Evolutionary conservation across 2,329 filamentous ascomycete genomes (phyloP).

Genomic region (Ophiostoma perfectum): DNA sequence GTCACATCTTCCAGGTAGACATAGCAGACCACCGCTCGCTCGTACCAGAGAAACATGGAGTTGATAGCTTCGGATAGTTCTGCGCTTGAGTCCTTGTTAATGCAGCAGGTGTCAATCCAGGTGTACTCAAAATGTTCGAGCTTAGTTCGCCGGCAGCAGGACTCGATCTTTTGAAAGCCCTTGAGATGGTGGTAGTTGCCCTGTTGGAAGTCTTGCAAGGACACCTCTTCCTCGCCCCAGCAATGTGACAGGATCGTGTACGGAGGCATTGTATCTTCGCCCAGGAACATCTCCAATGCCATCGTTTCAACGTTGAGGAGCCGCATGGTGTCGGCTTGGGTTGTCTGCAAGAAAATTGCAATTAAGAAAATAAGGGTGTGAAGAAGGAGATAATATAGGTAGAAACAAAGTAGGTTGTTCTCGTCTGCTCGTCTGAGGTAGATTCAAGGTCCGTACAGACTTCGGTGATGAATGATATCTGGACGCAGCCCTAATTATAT

Average conservation of each 20-base stretch:
- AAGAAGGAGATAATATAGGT: too few relatives aligned
- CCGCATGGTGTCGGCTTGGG: background rate
- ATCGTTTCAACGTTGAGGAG: background rate
- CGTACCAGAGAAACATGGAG: background rate
- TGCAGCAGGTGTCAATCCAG: background rate
- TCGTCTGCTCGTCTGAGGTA: too few relatives aligned
- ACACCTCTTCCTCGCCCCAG: background rate
- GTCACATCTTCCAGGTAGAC: background rate
- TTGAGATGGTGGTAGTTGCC: background rate
- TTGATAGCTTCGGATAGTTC: background rate
- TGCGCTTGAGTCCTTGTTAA: background rate
- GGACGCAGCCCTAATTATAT: too few relatives aligned
- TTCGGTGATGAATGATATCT: too few relatives aligned
- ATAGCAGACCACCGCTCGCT: background rate
- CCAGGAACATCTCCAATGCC: background rate
- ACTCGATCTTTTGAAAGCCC: background rate
- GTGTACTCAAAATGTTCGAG: background rate
- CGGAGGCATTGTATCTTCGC: background rate
- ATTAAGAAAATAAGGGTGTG: too few relatives aligned
- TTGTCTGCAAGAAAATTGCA: too few relatives aligned
- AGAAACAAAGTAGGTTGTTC: too few relatives aligned
- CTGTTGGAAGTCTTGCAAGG: background rate
- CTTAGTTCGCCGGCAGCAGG: background rate
- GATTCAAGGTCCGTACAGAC: too few relatives aligned
- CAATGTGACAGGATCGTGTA: background rate